Evolutionary conservation across 2,329 filamentous ascomycete species (phyloP), one percentile per base, ranked within the genome.

Genomic region (Emericellopsis cladophorae): DNA sequence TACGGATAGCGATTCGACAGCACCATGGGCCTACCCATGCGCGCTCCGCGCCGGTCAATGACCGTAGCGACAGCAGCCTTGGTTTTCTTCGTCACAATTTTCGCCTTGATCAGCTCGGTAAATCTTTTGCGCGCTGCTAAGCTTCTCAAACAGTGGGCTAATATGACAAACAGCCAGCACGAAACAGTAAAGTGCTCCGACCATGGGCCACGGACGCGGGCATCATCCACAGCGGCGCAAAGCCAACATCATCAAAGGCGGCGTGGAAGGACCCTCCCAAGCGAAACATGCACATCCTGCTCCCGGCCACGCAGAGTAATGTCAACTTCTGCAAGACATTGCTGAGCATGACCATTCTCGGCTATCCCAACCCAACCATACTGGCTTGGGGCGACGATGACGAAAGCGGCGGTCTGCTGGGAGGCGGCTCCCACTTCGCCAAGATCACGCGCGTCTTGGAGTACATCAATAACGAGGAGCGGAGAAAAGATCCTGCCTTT

Each of bases 311-410:
- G n/a, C 35, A 46, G 5, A 45, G 46, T 31, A 47, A 49, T 35
- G 40, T 52, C 32, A 46, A 51, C 29, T 40, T 58, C 4, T 58
- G 55, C 50, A 58, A 58, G 46, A 55, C 51, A 7, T 44, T 58
- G 15, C 48, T 57, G 15, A 54, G 52, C 5, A 45, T 53, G 35
- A 40, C 48, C 7, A 47, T 53, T 5, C 44, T 54, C 18, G 52
- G 49, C 12, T 58, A 58, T 39, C 54, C 55, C 1, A 48, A 34
- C 8, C 52, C 54, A 5, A 41, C 47, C 5, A 51, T 58, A 35
- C 41, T 57, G 8, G 51, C 49, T 29, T 57, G 53, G 53, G 48
- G 48, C 12, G 47, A 44, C 18, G 34, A 49, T 9, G 46, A 52
- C 29, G 29, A 45, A 11, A 38, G 45, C 15, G 37, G 39, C 10